These are phyloP conservation scores for Phytophthora pseudosyringae DNA, from an alignment of 352 stramenopile genomes.

Conservation along the genomic window DNA sequence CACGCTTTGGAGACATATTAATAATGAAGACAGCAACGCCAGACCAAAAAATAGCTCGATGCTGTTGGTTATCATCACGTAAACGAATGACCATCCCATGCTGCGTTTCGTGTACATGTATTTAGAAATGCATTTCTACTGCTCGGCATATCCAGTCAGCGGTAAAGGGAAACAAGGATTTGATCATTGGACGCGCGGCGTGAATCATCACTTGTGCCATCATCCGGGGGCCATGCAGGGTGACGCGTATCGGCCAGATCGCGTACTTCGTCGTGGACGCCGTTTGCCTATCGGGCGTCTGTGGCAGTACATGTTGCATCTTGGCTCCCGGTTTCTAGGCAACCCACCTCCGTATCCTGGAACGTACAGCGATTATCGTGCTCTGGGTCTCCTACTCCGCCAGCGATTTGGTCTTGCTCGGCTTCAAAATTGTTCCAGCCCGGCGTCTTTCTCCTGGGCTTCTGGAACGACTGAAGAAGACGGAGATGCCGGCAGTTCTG, in stretches of 20 bases:
- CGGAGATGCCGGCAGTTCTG: background rate
- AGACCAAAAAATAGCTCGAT: too few species aligned
- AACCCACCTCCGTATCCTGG: conserved; percentile 15
- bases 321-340: background rate
- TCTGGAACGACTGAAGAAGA: conserved; percentile 3
- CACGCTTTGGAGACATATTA: too few species aligned
- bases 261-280: conserved; percentile 25
- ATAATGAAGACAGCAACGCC: too few species aligned
- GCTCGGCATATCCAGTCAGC: background rate
- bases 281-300: background rate
- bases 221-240: too few species aligned
- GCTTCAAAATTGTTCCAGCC: conserved; percentile 20
- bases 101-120: too few species aligned
- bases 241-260: conserved; percentile 32
- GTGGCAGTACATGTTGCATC: background rate
- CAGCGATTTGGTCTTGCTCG: conserved; percentile 19
- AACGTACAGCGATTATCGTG: conserved; percentile 16
- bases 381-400: conserved; percentile 27
- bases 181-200: background rate
- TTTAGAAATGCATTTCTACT: too few species aligned
- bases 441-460: too few species aligned
- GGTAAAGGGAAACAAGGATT: background rate
- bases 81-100: too few species aligned
- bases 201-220: background rate
- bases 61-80: too few species aligned